Conservation (phyloP, 805 yeast genomes). For the Yarrowia sp. region DNA sequence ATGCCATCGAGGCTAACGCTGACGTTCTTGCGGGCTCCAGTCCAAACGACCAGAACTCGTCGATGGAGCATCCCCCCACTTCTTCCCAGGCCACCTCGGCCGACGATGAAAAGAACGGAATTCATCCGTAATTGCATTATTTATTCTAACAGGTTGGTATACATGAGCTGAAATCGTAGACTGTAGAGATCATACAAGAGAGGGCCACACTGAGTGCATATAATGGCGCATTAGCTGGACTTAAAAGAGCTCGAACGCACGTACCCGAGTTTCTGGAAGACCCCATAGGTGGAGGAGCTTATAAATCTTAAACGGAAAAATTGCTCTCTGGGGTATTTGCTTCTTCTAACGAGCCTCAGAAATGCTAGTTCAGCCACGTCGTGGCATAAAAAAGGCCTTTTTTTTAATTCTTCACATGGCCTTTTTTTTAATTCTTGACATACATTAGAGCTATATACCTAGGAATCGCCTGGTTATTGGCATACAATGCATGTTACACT, state of each 20-base stretch:
- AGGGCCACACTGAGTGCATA: not conserved
- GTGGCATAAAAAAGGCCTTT: no score
- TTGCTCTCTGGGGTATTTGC: no score
- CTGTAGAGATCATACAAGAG: not conserved
- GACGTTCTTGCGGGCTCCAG: conserved; percentile 13
- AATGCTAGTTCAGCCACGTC: no score
- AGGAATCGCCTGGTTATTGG: no score
- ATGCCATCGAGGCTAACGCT: conserved; percentile 12
- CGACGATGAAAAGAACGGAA: conserved; percentile 24
- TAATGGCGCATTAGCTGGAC: no score
- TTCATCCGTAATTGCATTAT: conserved; percentile 27
- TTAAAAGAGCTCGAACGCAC: not conserved
- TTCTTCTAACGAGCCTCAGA: no score
- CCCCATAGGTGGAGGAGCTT: not conserved
- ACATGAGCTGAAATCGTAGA: not conserved
- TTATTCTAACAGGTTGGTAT: conserved; percentile 25
- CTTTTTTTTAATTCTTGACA: no score
- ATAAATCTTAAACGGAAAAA: not conserved
- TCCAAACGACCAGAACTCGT: conserved; percentile 15
- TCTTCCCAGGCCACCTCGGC: conserved; percentile 19
- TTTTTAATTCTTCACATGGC: no score
- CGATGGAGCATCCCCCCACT: conserved; percentile 16
- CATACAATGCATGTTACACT: not conserved
- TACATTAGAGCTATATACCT: no score
- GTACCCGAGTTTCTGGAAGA: not conserved